These are phyloP conservation scores for Xerocomellus dryophilus DNA, from an alignment of 768 basidiomycete species.

Conservation along the genomic window DNA sequence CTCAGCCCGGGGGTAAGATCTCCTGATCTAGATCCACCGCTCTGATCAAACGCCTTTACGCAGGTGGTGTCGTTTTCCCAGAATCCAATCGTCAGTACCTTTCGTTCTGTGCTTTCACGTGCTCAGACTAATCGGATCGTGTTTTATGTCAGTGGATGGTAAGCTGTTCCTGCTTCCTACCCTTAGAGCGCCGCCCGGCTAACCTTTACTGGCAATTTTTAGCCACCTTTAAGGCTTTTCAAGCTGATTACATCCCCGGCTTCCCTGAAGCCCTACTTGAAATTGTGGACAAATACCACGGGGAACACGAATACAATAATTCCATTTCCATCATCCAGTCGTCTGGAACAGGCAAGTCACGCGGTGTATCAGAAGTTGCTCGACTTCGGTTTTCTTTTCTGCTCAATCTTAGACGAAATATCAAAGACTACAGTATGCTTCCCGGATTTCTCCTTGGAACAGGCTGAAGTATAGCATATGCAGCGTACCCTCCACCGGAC, in stretches of 20 bases:
- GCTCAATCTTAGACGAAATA: neutral
- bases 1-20: no score
- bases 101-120: neutral
- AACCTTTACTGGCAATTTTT: no score
- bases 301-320: neutral
- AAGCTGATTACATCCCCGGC: neutral
- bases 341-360: neutral
- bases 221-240: neutral
- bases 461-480: neutral
- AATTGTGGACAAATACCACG: neutral
- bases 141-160: no score
- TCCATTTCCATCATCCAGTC: neutral
- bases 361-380: neutral
- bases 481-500: neutral
- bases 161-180: no score
- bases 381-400: neutral
- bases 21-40: no score
- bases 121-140: neutral
- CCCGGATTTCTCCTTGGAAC: neutral
- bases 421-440: neutral
- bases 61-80: no score
- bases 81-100: neutral
- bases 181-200: no score
- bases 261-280: neutral
- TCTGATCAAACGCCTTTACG: no score